These are phyloP conservation scores for Dendrobium nobile DNA, from an alignment of 106 monocot genomes.

Conservation along the genomic window DNA sequence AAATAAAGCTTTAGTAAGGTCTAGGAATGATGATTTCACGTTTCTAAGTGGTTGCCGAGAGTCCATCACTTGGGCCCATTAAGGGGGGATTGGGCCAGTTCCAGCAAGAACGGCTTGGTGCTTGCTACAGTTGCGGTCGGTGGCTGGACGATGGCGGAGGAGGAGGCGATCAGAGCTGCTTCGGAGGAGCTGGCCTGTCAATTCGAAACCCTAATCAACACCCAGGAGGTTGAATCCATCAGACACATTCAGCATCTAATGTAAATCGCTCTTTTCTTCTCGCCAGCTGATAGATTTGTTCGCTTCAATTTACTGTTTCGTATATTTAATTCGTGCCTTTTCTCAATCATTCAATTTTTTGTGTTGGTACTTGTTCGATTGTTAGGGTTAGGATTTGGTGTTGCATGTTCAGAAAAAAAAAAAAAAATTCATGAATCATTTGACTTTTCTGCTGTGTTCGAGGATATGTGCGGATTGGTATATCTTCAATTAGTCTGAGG, in stretches of 20 bases:
- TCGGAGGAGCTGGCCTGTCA: slow-evolving; percentile 56
- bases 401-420: background rate
- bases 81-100: too few species aligned
- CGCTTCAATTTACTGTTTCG: background rate
- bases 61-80: too few species aligned
- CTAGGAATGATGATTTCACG: too few species aligned
- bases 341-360: background rate
- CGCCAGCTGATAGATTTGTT: background rate
- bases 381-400: background rate
- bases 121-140: background rate
- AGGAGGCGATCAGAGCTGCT: slow-evolving; percentile 32
- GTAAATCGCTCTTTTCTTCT: slow-evolving; percentile 16
- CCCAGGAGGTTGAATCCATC: slow-evolving; percentile 41
- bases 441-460: background rate
- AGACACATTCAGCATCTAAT: slow-evolving; percentile 75
- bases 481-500: background rate
- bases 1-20: too few species aligned
- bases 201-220: slow-evolving; percentile 62
- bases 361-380: background rate
- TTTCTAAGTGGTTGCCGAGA: too few species aligned
- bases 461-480: background rate
- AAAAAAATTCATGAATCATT: background rate
- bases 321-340: background rate
- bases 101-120: too few species aligned
- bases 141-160: slow-evolving; percentile 26